phyloP scores from a whole-genome alignment of 176 grass and related monocot species.

The Aegilops sharonensis region DNA sequence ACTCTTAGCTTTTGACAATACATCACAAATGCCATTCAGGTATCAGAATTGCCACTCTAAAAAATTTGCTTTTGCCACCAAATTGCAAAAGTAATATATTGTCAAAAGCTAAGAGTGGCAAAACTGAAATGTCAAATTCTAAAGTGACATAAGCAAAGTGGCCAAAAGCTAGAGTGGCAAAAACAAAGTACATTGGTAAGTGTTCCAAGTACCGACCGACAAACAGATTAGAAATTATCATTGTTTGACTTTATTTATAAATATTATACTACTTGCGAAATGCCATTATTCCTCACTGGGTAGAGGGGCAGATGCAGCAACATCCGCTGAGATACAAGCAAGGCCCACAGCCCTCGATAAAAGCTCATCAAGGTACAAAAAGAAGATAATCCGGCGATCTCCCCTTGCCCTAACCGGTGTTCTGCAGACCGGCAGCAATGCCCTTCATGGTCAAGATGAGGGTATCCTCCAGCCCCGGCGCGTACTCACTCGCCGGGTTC shows the following conservation, averaged over 20 bases:
- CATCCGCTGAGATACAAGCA: constrained; percentile 2
- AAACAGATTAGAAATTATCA: background rate
- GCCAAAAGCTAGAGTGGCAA: too few species aligned
- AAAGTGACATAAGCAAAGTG: too few species aligned
- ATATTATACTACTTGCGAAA: background rate
- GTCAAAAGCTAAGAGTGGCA: too few species aligned
- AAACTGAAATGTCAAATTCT: too few species aligned
- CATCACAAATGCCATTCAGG: too few species aligned
- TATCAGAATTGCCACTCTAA: too few species aligned
- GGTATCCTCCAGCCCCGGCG: constrained; percentile 74
- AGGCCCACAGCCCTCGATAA: background rate
- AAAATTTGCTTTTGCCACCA: too few species aligned
- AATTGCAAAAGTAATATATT: too few species aligned
- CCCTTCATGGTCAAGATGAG: constrained; percentile 92
- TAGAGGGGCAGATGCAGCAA: background rate
- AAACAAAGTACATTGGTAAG: background rate
- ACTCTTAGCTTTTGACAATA: too few species aligned
- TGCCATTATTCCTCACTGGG: constrained; percentile 1
- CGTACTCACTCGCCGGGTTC: constrained; percentile 65
- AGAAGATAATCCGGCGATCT: background rate
- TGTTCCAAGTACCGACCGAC: background rate
- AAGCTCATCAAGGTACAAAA: constrained; percentile 16
- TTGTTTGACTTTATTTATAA: background rate
- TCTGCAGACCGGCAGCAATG: constrained; percentile 76
- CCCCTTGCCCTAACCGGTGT: constrained; percentile 52